Conservation (phyloP, 140 eudicot species). For the Cichorium intybus region DNA sequence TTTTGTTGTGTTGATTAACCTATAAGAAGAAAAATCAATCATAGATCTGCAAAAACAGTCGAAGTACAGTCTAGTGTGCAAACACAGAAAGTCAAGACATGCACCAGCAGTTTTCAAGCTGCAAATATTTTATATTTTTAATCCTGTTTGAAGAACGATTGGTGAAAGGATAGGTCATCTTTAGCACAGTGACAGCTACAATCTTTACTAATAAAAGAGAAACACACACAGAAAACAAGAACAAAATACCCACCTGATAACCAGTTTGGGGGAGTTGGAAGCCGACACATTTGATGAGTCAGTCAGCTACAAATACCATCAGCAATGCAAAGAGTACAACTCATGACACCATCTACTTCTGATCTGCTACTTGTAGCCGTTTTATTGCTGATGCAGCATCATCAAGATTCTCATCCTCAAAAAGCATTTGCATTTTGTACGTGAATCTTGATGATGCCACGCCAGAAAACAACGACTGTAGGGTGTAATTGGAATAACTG, state of each 20-base stretch:
- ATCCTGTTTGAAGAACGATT: not conserved
- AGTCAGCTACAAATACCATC: slow-evolving; percentile 17
- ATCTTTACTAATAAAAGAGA: slow-evolving; percentile 33
- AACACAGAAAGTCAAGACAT: slow-evolving; percentile 11
- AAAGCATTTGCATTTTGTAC: slow-evolving; percentile 21
- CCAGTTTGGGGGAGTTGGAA: slow-evolving; percentile 29
- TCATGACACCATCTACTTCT: slow-evolving; percentile 6
- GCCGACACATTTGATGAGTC: slow-evolving; percentile 31
- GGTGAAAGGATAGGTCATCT: slow-evolving; percentile 12
- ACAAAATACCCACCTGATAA: slow-evolving; percentile 29
- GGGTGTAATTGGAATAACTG: not conserved
- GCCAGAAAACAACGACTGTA: slow-evolving; percentile 48
- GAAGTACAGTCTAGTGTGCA: slow-evolving; percentile 3
- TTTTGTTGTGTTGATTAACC: not conserved
- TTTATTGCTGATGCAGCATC: slow-evolving; percentile 75
- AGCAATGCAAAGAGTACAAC: slow-evolving; percentile 14
- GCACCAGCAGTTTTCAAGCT: slow-evolving; percentile 12
- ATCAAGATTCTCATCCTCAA: slow-evolving; percentile 82
- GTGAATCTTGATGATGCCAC: slow-evolving; percentile 98
- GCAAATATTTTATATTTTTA: not conserved
- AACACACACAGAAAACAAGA: slow-evolving; percentile 40
- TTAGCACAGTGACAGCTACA: slow-evolving; percentile 25
- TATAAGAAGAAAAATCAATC: slow-evolving; percentile 8
- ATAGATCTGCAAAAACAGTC: slow-evolving; percentile 20
- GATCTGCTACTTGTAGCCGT: slow-evolving; percentile 33